phyloP scores from a whole-genome alignment of 345 rosid species.

The Ceriops tagal region DNA sequence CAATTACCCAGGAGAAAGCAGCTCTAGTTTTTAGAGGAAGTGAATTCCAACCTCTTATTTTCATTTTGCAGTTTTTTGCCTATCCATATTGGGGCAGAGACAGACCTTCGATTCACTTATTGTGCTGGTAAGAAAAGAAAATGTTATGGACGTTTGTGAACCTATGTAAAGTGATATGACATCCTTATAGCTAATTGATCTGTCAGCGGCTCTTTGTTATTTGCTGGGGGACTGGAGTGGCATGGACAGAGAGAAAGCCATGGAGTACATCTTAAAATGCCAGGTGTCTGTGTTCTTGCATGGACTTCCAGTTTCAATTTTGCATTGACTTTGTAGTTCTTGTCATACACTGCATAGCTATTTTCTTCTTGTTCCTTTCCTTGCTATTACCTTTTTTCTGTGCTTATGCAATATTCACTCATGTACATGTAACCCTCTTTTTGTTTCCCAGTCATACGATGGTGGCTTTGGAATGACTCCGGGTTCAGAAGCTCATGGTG shows the following conservation, averaged over 20 bases:
- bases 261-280: slow-evolving; percentile 69
- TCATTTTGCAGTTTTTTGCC: slow-evolving; percentile 71
- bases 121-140: slow-evolving; percentile 77
- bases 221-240: slow-evolving; percentile 86
- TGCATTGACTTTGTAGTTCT: slow-evolving; percentile 3
- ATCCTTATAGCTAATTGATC: slow-evolving; percentile 32
- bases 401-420: neutral
- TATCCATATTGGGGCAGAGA: slow-evolving; percentile 77
- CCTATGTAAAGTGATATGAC: slow-evolving; percentile 11
- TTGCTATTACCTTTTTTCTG: neutral
- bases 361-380: too few relatives aligned
- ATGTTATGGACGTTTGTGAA: slow-evolving; percentile 3
- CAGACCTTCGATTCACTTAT: slow-evolving; percentile 78
- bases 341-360: neutral
- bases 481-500: slow-evolving; percentile 96
- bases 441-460: slow-evolving; percentile 71
- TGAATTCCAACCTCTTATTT: neutral
- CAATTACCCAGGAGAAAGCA: too few relatives aligned
- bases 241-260: slow-evolving; percentile 76
- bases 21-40: too few relatives aligned
- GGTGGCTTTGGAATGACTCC: slow-evolving; percentile 96
- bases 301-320: slow-evolving; percentile 10
- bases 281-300: slow-evolving; percentile 40
- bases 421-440: slow-evolving; percentile 15
- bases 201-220: slow-evolving; percentile 77